Evolutionary conservation across 352 stramenopile genomes (phyloP).

Genomic region (Elongisporangium anandrum): DNA sequence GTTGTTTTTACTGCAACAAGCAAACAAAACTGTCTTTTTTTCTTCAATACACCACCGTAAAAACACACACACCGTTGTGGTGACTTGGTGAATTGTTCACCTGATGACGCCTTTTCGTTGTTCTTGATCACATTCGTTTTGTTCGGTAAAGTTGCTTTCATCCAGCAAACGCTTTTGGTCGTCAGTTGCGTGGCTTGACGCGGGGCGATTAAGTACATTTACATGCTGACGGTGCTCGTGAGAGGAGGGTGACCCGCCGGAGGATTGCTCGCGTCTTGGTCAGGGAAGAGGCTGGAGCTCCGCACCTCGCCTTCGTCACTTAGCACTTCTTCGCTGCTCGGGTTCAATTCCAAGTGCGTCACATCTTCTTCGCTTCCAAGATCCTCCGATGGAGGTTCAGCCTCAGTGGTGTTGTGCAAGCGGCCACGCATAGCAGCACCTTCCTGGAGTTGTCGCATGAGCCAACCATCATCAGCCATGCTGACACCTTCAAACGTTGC

Average conservation of each 20-base stretch:
- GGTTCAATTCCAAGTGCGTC: conserved; percentile 36
- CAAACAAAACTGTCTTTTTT: neutral
- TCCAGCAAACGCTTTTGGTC: neutral
- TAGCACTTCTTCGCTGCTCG: conserved; percentile 38
- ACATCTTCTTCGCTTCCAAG: conserved; percentile 56
- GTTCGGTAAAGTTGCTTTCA: neutral
- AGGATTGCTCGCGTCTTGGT: neutral
- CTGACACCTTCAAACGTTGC: conserved; percentile 71
- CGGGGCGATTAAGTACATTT: neutral
- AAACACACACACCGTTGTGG: neutral
- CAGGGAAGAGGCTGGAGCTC: neutral
- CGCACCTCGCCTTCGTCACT: conserved; percentile 50
- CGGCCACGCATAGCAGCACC: conserved; percentile 68
- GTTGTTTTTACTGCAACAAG: neutral
- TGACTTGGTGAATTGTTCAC: no score
- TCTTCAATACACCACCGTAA: neutral
- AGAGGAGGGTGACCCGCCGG: neutral
- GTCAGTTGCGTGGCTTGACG: neutral
- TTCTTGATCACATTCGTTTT: neutral
- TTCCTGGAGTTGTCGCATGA: conserved; percentile 76
- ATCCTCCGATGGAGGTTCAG: conserved; percentile 40
- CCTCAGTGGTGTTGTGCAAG: conserved; percentile 51
- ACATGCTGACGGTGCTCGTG: neutral
- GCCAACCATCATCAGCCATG: conserved; percentile 82
- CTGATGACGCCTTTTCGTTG: neutral